Base-by-base conservation (phyloP, 139 green algal species). In the Nannochloris sp. region DNA sequence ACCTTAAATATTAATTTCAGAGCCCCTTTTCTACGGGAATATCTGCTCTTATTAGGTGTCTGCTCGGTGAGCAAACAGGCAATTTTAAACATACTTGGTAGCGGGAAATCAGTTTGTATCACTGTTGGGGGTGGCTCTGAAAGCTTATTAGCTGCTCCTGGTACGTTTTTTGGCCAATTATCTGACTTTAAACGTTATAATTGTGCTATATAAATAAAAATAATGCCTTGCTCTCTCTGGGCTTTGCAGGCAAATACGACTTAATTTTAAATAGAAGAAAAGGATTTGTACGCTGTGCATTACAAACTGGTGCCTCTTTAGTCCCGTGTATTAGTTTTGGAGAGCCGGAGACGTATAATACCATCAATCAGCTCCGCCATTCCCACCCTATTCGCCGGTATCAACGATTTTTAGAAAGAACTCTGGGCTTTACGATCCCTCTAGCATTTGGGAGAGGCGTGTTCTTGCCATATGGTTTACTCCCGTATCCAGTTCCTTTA, bases 371-470 rank as follows among this genome's bases (percentile, higher is more conserved):
- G 39, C 33, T 69, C 31, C 54, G 54, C 3, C 39, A 46, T 4
- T 23, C 35, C 25, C 67, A 39, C 1, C n/a, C 12, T 2, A 5
- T 67, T 7, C 54, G 63, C 35, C 30, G 47, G 34, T 23, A 57
- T 10, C 70, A 77, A 38, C 39, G 56, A 31, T 31, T 64, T 9
- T 47, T 44, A 33, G 39, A 60, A 57, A 37, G 39, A 8, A 23
- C 6, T 42, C 15, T 53, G 3, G 64, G 76, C 27, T 77, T 81
- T 59, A 79, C 77, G 19, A 53, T 82, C 6, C 82, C 82, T 1
- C 15, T 88, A 1, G 78, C 67, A 47, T 76, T 60, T 42, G 82
- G 82, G 25, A 55, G 32, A 6, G 82, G 81, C 10, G 27, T 87
- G 3, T 76, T 85, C 8, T 34, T 70, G 38, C 68, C 67, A 24